Evolutionary conservation across 2,329 filamentous ascomycete species (phyloP).

Genomic region (Cadophora gregata): DNA sequence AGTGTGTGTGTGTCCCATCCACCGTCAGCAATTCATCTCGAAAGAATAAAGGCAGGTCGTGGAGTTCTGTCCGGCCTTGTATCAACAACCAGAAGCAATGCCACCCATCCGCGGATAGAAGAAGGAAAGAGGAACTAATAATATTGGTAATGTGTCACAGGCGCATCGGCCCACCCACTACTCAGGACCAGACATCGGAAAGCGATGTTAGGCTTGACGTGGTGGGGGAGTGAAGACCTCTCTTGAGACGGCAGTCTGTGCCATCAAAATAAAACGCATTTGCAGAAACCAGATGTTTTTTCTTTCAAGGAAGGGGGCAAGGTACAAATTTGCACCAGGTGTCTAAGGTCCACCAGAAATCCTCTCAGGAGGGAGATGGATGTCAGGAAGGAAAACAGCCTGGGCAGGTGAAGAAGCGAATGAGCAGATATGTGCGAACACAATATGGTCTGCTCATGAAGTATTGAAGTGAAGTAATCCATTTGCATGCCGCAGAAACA

Average conservation of each 20-base stretch:
- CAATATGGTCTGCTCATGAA: constrained; percentile 39
- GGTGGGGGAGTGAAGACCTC: constrained; percentile 13
- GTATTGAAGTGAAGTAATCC: constrained; percentile 38
- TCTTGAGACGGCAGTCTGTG: constrained; percentile 24
- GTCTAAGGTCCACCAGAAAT: background rate
- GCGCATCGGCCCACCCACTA: background rate
- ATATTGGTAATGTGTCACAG: constrained; percentile 15
- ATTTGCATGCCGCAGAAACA: constrained; percentile 32
- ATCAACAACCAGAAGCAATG: constrained; percentile 11
- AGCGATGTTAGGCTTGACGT: constrained; percentile 3
- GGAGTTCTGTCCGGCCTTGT: background rate
- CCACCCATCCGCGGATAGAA: background rate
- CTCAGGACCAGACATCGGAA: background rate
- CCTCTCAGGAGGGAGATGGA: background rate
- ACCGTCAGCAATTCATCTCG: constrained; percentile 1
- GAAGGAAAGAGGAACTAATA: constrained; percentile 12
- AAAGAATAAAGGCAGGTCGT: background rate
- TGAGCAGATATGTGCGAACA: constrained; percentile 37
- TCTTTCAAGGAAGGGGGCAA: constrained; percentile 21
- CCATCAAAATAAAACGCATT: constrained; percentile 21
- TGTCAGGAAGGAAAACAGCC: background rate
- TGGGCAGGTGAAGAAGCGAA: constrained; percentile 23
- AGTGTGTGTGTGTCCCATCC: constrained; percentile 1
- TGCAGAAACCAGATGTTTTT: constrained; percentile 7
- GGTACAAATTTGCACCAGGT: constrained; percentile 34